Conservation (phyloP, 2,329 filamentous ascomycete species). For the Cladosporium oxysporum region DNA sequence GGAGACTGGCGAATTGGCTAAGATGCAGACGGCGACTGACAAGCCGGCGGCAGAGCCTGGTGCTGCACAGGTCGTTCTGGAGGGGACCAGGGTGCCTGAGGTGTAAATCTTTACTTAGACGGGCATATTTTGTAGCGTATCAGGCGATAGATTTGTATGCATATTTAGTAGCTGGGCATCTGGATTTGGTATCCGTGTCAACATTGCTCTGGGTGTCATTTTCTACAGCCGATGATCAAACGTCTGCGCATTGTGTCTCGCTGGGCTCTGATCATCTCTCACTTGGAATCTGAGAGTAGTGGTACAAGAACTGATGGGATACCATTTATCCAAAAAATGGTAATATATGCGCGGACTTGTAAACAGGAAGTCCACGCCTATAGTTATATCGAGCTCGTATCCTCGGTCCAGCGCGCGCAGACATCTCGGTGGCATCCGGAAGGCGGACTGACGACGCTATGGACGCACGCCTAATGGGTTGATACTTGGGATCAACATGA, state of each 20-base stretch:
- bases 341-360: background rate
- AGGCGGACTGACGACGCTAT: background rate
- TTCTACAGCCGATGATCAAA: too few relatives aligned
- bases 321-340: background rate
- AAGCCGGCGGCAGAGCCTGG: background rate
- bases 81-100: constrained; percentile 8
- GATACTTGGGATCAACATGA: background rate
- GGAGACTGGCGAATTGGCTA: constrained; percentile 11
- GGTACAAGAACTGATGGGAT: background rate
- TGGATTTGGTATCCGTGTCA: too few relatives aligned
- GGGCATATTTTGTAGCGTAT: background rate
- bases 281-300: background rate
- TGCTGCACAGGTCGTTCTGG: constrained; percentile 7
- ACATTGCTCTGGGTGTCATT: background rate
- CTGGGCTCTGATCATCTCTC: background rate
- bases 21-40: constrained; percentile 20
- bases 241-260: too few relatives aligned
- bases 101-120: background rate
- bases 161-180: background rate
- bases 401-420: background rate
- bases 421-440: background rate
- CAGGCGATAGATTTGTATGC: background rate
- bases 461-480: background rate
- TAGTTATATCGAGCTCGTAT: background rate
- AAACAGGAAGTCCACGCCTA: background rate